Percentiles rank a stretch among this genome's conserved stretches.
These are phyloP conservation scores for Neovahlkampfia damariscottae DNA, from an alignment of 78 protist species.

Conservation along the genomic window DNA sequence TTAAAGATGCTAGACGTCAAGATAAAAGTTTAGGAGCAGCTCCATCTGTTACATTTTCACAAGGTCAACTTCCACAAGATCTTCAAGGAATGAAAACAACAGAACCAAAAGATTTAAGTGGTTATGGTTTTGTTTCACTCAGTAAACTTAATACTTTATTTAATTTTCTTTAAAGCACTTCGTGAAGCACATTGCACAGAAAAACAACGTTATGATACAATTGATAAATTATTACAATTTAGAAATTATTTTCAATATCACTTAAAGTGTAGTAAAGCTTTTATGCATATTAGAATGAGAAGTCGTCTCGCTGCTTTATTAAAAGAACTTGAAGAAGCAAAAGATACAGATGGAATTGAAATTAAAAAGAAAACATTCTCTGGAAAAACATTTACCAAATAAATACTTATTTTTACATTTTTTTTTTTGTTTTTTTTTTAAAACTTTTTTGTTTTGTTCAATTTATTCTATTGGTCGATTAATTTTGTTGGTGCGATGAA, in stretches of 20 bases:
- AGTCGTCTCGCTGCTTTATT: background rate
- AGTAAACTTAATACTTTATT: too few relatives aligned
- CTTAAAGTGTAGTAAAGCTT: constrained; percentile 1
- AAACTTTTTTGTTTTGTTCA: background rate
- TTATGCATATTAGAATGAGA: background rate
- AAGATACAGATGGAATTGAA: background rate
- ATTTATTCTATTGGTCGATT: too few relatives aligned
- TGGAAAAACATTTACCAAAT: constrained; percentile 1
- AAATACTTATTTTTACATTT: too few relatives aligned
- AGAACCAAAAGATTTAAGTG: background rate
- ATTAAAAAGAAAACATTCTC: background rate
- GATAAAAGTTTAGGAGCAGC: background rate
- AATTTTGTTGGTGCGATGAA: too few relatives aligned
- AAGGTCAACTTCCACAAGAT: background rate
- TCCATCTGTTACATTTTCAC: constrained; percentile 1
- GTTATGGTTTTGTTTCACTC: background rate
- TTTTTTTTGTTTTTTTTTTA: too few relatives aligned
- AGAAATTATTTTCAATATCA: constrained; percentile 1
- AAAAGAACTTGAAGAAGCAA: background rate
- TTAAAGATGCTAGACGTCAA: background rate
- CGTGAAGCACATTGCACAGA: background rate
- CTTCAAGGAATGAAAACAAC: background rate
- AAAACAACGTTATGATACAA: background rate
- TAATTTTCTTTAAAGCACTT: background rate
- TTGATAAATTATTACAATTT: background rate